phyloP scores from a whole-genome alignment of 2,329 filamentous ascomycete species.

The Trichophyton simii region DNA sequence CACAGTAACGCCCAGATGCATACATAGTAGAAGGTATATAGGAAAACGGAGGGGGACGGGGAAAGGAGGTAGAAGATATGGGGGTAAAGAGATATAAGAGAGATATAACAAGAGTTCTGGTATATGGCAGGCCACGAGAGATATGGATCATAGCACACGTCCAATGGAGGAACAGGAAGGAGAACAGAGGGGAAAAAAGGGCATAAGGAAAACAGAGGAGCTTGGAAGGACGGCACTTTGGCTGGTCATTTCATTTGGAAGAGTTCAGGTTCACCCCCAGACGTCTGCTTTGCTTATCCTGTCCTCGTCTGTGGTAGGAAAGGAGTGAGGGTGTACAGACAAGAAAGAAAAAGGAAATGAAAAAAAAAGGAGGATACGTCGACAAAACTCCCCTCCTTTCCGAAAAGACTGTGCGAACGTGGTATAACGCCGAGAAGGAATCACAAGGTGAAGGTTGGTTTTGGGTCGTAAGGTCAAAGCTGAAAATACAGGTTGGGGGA shows the following conservation, averaged over 20 bases:
- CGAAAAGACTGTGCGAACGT: neutral
- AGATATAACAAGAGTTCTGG: neutral
- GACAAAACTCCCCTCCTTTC: neutral
- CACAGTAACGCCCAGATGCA: slow-evolving; percentile 1
- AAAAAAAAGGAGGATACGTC: neutral
- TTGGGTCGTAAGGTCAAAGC: slow-evolving; percentile 1
- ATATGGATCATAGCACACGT: neutral
- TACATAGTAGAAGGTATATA: neutral
- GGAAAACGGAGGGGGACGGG: neutral
- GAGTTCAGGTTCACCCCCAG: neutral
- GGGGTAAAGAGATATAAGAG: neutral
- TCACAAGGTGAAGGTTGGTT: neutral
- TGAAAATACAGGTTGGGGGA: neutral
- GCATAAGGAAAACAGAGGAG: neutral
- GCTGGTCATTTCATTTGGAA: neutral
- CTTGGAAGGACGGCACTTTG: neutral
- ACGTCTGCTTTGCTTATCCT: neutral
- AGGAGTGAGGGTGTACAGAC: neutral
- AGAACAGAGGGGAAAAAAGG: neutral
- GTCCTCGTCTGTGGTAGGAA: neutral
- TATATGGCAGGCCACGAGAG: neutral
- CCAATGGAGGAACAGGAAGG: neutral
- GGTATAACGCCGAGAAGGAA: neutral
- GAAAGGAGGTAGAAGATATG: neutral
- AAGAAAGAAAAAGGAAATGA: neutral